Evolutionary conservation across 306 rosid species (phyloP), one percentile per base, ranked within the genome.

Genomic region (Lathyrus sativus): DNA sequence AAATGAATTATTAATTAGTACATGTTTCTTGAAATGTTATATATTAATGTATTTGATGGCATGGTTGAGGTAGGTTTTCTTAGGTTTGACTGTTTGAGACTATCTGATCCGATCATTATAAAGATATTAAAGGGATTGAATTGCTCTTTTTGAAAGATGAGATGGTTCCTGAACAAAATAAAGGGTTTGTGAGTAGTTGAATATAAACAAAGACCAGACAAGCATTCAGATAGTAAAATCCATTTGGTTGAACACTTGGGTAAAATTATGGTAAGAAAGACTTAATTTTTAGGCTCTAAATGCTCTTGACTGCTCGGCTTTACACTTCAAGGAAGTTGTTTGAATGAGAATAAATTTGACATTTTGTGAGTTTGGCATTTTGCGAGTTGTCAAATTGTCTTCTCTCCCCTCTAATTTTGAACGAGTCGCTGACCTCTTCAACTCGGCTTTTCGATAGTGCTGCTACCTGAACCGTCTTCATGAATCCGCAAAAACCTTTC

Each of bases 21-120:
- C 42, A 26, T 33, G 49, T 71, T 77, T 37, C 75, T 53, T 70
- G 51, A 67, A 44, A 58, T 11, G 33, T 78, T 38, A 33, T 66
- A 19, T 18, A 13, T 9, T 6, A 38, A 7, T 70, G 43, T 35
- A 22, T 10, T 37, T 61, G 48, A 10, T 43, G 51, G 15, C 39
- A 7, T 12, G 46, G 42, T 28, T 29, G 46, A 29, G 44, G 33
- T 49, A 18, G 33, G 38, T 70, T 24, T 66, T 74, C 49, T 65
- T 51, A 35, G 45, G 64, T 53, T n/a, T 62, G n/a, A 18, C 5
- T 11, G 17, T 22, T 72, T 26, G 17, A 62, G 41, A 42, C 41
- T 63, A 41, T 54, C 22, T 3, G 12, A 5, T 63, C 57, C 0
- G 39, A 28, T 41, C 39, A 35, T 72, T 74, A 54, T 45, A 9